Base-by-base conservation (phyloP, 129 eudicot species). In the Mikania micrantha region DNA sequence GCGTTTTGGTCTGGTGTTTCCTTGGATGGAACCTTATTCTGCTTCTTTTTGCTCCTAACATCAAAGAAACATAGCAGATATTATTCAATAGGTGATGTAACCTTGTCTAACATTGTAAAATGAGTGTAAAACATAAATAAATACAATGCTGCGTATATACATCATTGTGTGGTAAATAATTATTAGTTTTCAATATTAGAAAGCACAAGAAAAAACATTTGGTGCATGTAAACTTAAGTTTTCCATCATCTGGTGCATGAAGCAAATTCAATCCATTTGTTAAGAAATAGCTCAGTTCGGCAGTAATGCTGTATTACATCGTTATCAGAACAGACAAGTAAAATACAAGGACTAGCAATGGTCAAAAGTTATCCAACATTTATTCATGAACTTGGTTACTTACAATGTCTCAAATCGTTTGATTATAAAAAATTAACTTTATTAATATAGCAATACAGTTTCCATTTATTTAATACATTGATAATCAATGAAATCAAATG, bases 21-120 rank as follows among this genome's bases (percentile, higher is more conserved):
- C 66, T 74, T 79, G 24, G n/a, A 25, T 16, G 61, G 44, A 40
- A 52, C 69, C 40, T 22, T 16, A 12, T 47, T 74, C 15, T 78
- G 83, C 71, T 68, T 80, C 70, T 52, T 74, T 69, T 82, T 87
- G 73, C 74, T 71, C 87, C 95, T 90, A 80, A 59, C 38, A 71
- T 13, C 36, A 60, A 60, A 49, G 20, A n/a, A n/a, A n/a, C n/a
- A n/a, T n/a, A n/a, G n/a, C 42, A 38, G 57, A 57, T 70, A 57
- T 70, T 44, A 25, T 16, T 13, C 8, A 56, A 38, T 36, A 13
- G 25, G 53, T 69, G 38, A 35, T 24, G 53, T 5, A 47, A 47
- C 8, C 22, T 8, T 9, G 10, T 49, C 11, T 49, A 29, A 5
- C 13, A 11, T 49, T 49, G 57, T 49, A 22, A 49, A 49, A 20